phyloP scores from a whole-genome alignment of 331 rosid genomes.

The Erythrophleum ivorense region DNA sequence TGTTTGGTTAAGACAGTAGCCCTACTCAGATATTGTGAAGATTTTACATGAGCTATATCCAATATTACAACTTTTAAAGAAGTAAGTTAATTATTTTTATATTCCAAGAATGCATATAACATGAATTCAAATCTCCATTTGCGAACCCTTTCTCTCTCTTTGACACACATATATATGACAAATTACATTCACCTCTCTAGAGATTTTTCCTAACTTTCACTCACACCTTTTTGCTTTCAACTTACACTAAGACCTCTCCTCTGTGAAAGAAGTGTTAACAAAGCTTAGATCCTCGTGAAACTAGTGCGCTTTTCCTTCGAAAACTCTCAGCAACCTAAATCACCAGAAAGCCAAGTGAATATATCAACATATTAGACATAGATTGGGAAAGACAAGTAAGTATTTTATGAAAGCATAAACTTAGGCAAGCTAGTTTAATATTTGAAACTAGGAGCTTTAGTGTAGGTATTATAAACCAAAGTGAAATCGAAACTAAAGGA shows the following conservation, averaged over 20 bases:
- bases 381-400: neutral
- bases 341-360: neutral
- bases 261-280: neutral
- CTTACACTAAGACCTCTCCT: neutral
- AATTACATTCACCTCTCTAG: too few species aligned
- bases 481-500: neutral
- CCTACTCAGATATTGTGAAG: neutral
- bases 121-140: neutral
- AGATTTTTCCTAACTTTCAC: too few species aligned
- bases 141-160: neutral
- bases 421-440: neutral
- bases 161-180: neutral
- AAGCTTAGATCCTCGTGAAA: neutral
- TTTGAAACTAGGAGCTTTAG: neutral
- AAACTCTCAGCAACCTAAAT: neutral
- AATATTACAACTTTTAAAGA: neutral
- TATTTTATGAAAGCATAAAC: neutral
- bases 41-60: neutral
- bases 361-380: neutral
- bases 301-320: neutral
- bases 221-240: neutral
- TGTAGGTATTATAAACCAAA: neutral
- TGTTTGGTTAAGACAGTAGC: constrained; percentile 6
- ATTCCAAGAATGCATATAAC: neutral
- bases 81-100: constrained; percentile 11